Percentiles rank a stretch among this genome's conserved stretches.
Conservation (phyloP, 2,329 filamentous ascomycete species). For the Falciphora oryzae region DNA sequence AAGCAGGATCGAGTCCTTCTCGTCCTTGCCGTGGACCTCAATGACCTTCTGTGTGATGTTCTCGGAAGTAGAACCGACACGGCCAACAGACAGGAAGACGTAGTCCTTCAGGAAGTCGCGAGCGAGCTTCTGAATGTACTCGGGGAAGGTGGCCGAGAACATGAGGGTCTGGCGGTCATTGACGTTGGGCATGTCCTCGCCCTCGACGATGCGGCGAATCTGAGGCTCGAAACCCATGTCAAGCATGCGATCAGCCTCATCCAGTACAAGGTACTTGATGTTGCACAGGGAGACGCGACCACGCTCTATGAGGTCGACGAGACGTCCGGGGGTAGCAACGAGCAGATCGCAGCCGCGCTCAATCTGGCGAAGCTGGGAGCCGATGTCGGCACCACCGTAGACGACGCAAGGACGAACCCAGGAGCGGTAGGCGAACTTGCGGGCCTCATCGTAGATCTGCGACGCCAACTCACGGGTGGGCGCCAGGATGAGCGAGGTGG, state of each 20-base stretch:
- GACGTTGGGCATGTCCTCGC: slow-evolving; percentile 91
- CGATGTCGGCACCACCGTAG: slow-evolving; percentile 98
- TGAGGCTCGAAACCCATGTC: slow-evolving; percentile 99
- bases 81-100: slow-evolving; percentile 96
- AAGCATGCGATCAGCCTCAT: slow-evolving; percentile 99
- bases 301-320: slow-evolving; percentile 97
- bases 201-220: slow-evolving; percentile 96
- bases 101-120: slow-evolving; percentile 99
- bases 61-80: slow-evolving; percentile 98
- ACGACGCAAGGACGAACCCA: slow-evolving; percentile 99
- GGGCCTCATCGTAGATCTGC: slow-evolving; percentile 94
- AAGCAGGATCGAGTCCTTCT: slow-evolving; percentile 96
- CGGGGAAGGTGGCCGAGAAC: slow-evolving; percentile 99
- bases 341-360: slow-evolving; percentile 95
- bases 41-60: slow-evolving; percentile 99
- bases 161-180: slow-evolving; percentile 92
- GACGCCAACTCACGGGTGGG: slow-evolving; percentile 98
- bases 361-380: slow-evolving; percentile 95
- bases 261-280: slow-evolving; percentile 98
- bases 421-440: slow-evolving; percentile 97
- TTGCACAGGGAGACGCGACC: slow-evolving; percentile 95
- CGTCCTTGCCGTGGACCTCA: slow-evolving; percentile 78
- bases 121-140: slow-evolving; percentile 98
- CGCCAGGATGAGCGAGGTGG: slow-evolving; percentile 90
- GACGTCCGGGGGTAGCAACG: slow-evolving; percentile 92